Evolutionary conservation across 139 green algal species (phyloP), one percentile per base, ranked within the genome.

Genomic region (Chlorella sp.): DNA sequence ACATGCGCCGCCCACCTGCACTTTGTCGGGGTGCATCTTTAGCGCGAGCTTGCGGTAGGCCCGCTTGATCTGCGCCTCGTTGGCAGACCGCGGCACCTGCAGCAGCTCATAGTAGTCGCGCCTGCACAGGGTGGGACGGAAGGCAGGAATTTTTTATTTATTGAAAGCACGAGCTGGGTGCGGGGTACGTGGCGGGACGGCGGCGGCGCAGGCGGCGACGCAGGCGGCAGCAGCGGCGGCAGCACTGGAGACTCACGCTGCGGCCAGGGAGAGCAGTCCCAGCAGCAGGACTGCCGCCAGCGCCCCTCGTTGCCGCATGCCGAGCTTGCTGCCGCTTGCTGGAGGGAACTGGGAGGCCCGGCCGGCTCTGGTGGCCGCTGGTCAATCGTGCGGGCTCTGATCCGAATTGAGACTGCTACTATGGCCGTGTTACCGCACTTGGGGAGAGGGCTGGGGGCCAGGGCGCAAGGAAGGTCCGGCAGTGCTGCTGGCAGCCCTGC

Each of bases 1-100:
- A 60, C 51, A 11, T 2, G 2, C 4, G 13, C 11, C 51, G 13
- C 51, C 51, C 51, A 60, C 51, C 51, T 60, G 91, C 40, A 97
- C 95, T 81, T 98, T 97, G 76, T 97, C 95, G 74, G 97, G 97
- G 81, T 99, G 97, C 86, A 98, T 98, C 86, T 99, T 93, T 19
- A 99, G 87, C 30, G 97, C 97, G 1, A 99, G 88, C 87, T 99
- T 99, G 32, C 96, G 88, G 78, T 99, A 99, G 0, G 95, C 92
- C 11, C 96, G 90, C 86, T 99, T 99, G 68, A 99, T 97, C 80
- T 96, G 92, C 3, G 90, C 90, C 0, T 99, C 96, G 14, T 77
- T 90, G 9, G 97, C 97, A 38, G 85, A 88, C 46, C 91, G 90
- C 8, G 93, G 84, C 7, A 99, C 92, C 70, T 93, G 88, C 24